Evolutionary conservation across 1,284 basidiomycete species (phyloP), one percentile per base, ranked within the genome.

Genomic region (Papiliotrema laurentii): DNA sequence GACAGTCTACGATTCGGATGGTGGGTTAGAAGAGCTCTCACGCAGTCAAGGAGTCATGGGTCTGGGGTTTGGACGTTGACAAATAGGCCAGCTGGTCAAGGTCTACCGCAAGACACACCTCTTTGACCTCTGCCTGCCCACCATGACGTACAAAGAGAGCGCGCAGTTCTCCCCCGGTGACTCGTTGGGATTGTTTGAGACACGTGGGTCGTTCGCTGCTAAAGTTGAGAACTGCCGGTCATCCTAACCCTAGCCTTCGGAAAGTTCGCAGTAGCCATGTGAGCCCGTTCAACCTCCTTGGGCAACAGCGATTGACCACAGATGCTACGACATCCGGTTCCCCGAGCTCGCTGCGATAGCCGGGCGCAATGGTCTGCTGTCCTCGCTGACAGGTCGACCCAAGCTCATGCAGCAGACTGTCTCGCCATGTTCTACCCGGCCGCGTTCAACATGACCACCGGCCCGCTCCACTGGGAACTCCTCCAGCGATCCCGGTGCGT

Each of bases 121-220:
- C 4, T 96, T 96, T 66, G 91, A 96, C 68, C 93, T 96, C 49
- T 87, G 94, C 66, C 90, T 93, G 43, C 89, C 89, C 16, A 86
- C 89, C 69, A 93, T 96, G 71, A 90, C 76, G 9, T 94, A 96
- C 80, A 90, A 90, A 77, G 90, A 85, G 51, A 56, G 72, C 57
- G 48, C 25, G 35, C 39, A 43, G 25, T 56, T 96, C 42, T 85
- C 16, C 11, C 21, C 39, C 16, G 39, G 39, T 18, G 10, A 41
- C 16, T 10, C 10, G 7, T 18, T 41, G 6, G 39, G 39, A 6
- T 11, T 25, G 5, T 41, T 41, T 22, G 19, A 41, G 5, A 41
- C 84, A 0, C 85, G 82, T 6, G 92, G 91, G 14, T 79, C 74
- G 19, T 78, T 78, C 1, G 71, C 83, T 47, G 90, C 85, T 52